Percentiles rank a stretch among this genome's conserved stretches.
phyloP scores from a whole-genome alignment of 2,329 filamentous ascomycete genomes.

The Cytospora piceae region DNA sequence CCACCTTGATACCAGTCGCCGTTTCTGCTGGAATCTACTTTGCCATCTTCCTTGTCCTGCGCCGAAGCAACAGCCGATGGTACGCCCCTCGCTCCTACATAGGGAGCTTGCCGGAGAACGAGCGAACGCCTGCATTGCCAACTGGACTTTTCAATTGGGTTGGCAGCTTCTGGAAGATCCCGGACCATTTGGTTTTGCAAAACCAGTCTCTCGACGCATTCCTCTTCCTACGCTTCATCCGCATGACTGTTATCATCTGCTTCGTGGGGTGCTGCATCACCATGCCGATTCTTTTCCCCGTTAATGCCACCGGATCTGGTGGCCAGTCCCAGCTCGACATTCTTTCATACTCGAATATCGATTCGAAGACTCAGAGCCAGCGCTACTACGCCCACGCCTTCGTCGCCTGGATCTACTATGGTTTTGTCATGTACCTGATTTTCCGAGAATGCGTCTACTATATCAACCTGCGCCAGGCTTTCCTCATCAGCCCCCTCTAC shows the following conservation, averaged over 20 bases:
- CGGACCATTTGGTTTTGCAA: slow-evolving; percentile 69
- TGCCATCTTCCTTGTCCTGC: slow-evolving; percentile 49
- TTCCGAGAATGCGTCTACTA: slow-evolving; percentile 89
- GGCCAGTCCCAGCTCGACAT: slow-evolving; percentile 70
- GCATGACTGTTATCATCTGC: slow-evolving; percentile 54
- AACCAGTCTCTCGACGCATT: slow-evolving; percentile 30
- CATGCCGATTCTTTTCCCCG: slow-evolving; percentile 83
- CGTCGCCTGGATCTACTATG: slow-evolving; percentile 80
- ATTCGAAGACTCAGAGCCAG: slow-evolving; percentile 50
- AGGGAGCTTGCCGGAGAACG: slow-evolving; percentile 50
- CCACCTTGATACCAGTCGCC: slow-evolving; percentile 47
- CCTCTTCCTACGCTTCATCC: slow-evolving; percentile 30
- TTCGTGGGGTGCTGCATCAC: slow-evolving; percentile 83
- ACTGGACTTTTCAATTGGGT: slow-evolving; percentile 71
- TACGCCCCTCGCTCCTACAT: slow-evolving; percentile 57
- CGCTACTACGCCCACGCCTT: slow-evolving; percentile 83
- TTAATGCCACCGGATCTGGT: slow-evolving; percentile 82
- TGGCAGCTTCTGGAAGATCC: slow-evolving; percentile 65
- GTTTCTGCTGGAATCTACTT: slow-evolving; percentile 46
- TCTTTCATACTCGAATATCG: slow-evolving; percentile 78
- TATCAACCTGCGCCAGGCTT: slow-evolving; percentile 91
- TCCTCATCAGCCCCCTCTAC: slow-evolving; percentile 83
- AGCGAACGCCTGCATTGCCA: slow-evolving; percentile 63
- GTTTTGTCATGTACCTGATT: slow-evolving; percentile 86
- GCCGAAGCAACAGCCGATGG: slow-evolving; percentile 50